Evolutionary conservation across 345 rosid species (phyloP).

Genomic region (Aquilaria sinensis): DNA sequence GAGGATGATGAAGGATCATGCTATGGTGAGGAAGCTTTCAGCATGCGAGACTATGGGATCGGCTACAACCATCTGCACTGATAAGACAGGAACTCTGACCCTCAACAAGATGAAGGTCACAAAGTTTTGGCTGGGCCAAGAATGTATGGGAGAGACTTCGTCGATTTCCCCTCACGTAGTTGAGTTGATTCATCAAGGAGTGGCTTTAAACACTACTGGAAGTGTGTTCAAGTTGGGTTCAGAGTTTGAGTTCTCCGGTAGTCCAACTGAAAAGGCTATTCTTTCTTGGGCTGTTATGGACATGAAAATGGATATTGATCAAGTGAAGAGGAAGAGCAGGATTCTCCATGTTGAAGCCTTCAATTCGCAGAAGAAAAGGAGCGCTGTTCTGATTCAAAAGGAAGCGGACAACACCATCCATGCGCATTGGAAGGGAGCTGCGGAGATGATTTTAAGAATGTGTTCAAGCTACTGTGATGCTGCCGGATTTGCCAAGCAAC

Average conservation of each 20-base stretch:
- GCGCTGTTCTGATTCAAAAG: conserved; percentile 47
- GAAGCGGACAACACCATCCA: conserved; percentile 27
- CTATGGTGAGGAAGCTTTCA: conserved; percentile 75
- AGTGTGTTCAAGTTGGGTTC: conserved; percentile 29
- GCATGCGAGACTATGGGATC: conserved; percentile 96
- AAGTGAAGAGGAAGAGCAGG: conserved; percentile 20
- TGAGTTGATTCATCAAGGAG: conserved; percentile 49
- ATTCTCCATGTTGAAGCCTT: conserved; percentile 59
- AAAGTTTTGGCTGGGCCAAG: conserved; percentile 54
- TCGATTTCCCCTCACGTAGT: conserved; percentile 26
- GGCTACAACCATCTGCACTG: conserved; percentile 64
- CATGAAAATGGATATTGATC: conserved; percentile 34
- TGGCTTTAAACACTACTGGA: conserved; percentile 60
- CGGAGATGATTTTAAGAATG: conserved; percentile 66
- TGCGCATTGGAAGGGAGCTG: conserved; percentile 80
- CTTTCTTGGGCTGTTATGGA: conserved; percentile 61
- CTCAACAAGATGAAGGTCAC: conserved; percentile 61
- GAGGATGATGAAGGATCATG: conserved; percentile 74
- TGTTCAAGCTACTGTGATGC: conserved; percentile 53
- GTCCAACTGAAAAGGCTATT: conserved; percentile 73
- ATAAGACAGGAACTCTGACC: conserved; percentile 85
- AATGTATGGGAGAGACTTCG: conserved; percentile 8
- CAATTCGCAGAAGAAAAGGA: conserved; percentile 61
- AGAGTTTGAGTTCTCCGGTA: conserved; percentile 42
- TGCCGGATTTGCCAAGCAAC: conserved; percentile 28